Base-by-base conservation (phyloP, 2,329 filamentous ascomycete genomes). In the Neoscytalidium dimidiatum region DNA sequence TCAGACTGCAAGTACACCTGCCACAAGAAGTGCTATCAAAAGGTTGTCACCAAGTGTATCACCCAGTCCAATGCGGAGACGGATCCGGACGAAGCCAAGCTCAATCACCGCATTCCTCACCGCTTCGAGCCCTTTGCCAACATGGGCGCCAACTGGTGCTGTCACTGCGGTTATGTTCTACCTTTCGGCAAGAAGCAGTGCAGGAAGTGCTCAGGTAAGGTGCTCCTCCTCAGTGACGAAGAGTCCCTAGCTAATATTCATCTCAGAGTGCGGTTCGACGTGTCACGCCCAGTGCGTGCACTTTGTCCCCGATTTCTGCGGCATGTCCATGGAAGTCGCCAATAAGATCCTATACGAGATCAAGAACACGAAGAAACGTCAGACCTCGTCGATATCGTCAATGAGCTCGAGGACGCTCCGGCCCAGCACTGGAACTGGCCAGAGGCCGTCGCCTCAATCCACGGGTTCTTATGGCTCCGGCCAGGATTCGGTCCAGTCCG, bases 1-100 rank as follows among this genome's bases (percentile, higher is more conserved):
- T 92, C 96, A 69, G 95, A 99, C 80, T 99, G 95, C 90, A 98
- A 98, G 81, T 98, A 98, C 81, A 98, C 94, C 43, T 99, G 95
- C 80, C 95, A 99, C 79, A 94, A 92, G 72, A 97, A 98, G 80
- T 99, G 95, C 77, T 99, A 98, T 79, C 82, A 88, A 17, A 96
- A 94, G 78, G 95, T 99, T 52, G 95, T 99, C 71, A 99, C 95
- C 68, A 99, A 99, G 80, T 99, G 95, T 82, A 99, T 99, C 79
- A 98, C 94, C 82, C 98, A 99, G 79, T 97, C 94, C 68, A 99
- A 99, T 76, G 94, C 95, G 68, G 95, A 99, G 78, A 96, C 92
- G 5, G 95, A 99, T 77, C 94, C 95, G 23, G 95, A 99, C 79
- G 95, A 99, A 80, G 95, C 97, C 80, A 99, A 98, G 84, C 96